These are phyloP conservation scores for Mimosa pudica DNA, from an alignment of 306 rosid genomes.

Conservation along the genomic window DNA sequence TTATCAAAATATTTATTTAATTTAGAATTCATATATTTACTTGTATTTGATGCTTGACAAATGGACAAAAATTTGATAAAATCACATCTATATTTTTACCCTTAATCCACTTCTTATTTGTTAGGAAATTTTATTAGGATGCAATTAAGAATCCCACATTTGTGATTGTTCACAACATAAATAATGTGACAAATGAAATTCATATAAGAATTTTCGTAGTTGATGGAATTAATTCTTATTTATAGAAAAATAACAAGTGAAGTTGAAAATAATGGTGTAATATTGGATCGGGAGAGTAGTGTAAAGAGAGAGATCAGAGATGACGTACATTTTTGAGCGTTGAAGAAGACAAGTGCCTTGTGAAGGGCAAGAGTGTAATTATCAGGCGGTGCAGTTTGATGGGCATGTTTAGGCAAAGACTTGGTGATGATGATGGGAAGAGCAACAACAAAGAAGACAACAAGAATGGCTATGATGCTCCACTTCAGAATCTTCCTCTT, in stretches of 20 bases:
- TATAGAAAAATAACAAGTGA: background rate
- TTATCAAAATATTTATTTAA: no score
- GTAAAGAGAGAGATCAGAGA: background rate
- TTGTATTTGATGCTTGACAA: no score
- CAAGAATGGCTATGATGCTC: conserved; percentile 31
- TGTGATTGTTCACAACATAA: no score
- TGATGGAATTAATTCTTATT: no score
- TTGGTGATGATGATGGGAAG: conserved; percentile 55
- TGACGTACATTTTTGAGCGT: conserved; percentile 65
- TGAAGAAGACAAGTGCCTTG: conserved; percentile 65
- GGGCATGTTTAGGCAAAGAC: conserved; percentile 44
- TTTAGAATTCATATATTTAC: no score
- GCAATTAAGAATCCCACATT: no score
- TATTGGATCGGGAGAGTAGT: background rate
- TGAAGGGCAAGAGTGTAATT: conserved; percentile 57
- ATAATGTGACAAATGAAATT: no score
- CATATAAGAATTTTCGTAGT: no score
- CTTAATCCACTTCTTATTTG: no score
- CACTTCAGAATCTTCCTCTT: conserved; percentile 54
- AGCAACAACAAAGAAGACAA: conserved; percentile 49
- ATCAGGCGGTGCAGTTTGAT: conserved; percentile 45
- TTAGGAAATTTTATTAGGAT: no score
- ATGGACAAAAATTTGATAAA: no score
- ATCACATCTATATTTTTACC: no score
- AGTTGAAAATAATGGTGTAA: background rate